phyloP scores from a whole-genome alignment of 1,284 basidiomycete genomes.

The Caloboletus firmus region DNA sequence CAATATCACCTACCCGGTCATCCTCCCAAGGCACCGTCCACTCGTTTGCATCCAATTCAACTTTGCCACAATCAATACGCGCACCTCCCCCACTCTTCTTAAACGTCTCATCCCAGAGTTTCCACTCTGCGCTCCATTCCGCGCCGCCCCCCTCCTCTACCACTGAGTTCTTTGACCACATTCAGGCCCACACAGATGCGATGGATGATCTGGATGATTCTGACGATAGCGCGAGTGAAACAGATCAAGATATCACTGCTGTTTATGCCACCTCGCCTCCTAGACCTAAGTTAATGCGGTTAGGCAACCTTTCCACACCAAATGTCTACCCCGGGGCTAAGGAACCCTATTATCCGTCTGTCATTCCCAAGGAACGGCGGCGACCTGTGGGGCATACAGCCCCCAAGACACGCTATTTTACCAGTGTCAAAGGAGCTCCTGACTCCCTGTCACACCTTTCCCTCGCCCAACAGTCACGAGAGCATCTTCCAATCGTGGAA shows the following conservation, averaged over 20 bases:
- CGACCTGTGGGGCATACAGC: slow-evolving; percentile 40
- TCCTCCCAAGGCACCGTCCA: slow-evolving; percentile 32
- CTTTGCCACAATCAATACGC: slow-evolving; percentile 26
- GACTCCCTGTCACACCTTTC: slow-evolving; percentile 35
- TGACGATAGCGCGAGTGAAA: slow-evolving; percentile 36
- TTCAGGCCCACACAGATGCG: slow-evolving; percentile 65
- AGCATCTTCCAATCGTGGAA: slow-evolving; percentile 24
- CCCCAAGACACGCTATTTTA: slow-evolving; percentile 31
- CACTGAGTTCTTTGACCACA: slow-evolving; percentile 70
- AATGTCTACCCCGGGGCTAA: slow-evolving; percentile 33
- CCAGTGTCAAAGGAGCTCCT: slow-evolving; percentile 29
- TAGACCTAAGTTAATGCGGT: slow-evolving; percentile 40
- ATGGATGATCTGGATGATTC: slow-evolving; percentile 63
- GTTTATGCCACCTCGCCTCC: slow-evolving; percentile 29
- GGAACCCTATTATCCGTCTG: slow-evolving; percentile 34
- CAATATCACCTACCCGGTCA: slow-evolving; percentile 22
- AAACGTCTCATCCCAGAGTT: slow-evolving; percentile 39
- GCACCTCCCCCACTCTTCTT: slow-evolving; percentile 33
- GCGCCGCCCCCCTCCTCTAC: slow-evolving; percentile 61
- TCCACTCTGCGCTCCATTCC: slow-evolving; percentile 46
- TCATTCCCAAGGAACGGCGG: slow-evolving; percentile 33
- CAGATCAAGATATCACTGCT: slow-evolving; percentile 32
- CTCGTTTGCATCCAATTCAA: slow-evolving; percentile 34
- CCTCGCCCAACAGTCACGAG: slow-evolving; percentile 33
- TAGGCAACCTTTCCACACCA: slow-evolving; percentile 41